phyloP scores from a whole-genome alignment of 2,329 filamentous ascomycete genomes.

The Pezicula radicicola region DNA sequence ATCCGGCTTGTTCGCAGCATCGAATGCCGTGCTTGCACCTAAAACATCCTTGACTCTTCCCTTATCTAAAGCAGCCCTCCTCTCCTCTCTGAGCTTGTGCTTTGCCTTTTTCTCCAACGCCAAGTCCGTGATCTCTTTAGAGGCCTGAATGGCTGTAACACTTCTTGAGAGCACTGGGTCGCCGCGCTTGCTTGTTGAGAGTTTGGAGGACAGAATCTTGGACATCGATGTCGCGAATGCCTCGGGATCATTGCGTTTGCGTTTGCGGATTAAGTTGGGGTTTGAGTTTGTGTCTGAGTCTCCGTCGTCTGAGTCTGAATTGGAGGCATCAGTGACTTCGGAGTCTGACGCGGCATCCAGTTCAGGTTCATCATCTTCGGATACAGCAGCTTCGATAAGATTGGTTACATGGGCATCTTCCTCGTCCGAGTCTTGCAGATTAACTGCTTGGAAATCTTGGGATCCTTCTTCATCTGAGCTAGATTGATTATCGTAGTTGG shows the following conservation, averaged over 20 bases:
- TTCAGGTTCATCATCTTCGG: constrained; percentile 21
- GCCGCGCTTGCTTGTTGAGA: constrained; percentile 74
- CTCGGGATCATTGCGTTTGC: constrained; percentile 87
- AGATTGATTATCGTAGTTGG: constrained; percentile 59
- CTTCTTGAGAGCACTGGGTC: constrained; percentile 92
- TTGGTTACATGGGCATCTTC: constrained; percentile 25
- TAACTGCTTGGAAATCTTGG: constrained; percentile 45
- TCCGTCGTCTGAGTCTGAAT: constrained; percentile 33
- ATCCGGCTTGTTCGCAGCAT: constrained; percentile 40
- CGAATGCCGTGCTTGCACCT: constrained; percentile 50
- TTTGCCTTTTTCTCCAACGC: constrained; percentile 80
- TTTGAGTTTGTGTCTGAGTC: constrained; percentile 39
- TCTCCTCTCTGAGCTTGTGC: constrained; percentile 76
- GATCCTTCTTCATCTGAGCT: constrained; percentile 46
- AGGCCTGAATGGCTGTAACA: constrained; percentile 68
- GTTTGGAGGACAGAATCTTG: constrained; percentile 88
- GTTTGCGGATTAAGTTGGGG: constrained; percentile 45
- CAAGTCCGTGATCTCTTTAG: constrained; percentile 68
- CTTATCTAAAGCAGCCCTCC: constrained; percentile 75
- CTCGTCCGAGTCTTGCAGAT: constrained; percentile 38
- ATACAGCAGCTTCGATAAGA: constrained; percentile 20
- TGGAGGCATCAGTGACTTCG: constrained; percentile 33
- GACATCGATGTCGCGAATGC: constrained; percentile 92
- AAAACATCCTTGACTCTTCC: constrained; percentile 87
- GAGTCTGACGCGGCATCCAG: constrained; percentile 17